Conservation (phyloP, 2,329 filamentous ascomycete genomes). For the Pyrenophora seminiperda region DNA sequence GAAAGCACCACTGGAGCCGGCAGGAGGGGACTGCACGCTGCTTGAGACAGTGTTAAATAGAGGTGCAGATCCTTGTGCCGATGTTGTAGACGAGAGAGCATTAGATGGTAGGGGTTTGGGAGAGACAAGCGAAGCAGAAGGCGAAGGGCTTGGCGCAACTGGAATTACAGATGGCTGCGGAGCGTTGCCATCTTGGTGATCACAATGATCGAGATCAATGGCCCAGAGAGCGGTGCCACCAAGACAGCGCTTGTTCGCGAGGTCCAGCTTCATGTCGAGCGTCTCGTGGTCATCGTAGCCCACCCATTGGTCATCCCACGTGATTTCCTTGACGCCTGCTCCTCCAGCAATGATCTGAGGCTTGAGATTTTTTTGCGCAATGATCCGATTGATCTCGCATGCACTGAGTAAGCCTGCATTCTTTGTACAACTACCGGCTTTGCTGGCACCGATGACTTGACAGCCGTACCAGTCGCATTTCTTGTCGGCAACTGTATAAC, state of each 20-base stretch:
- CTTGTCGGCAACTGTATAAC: constrained; percentile 32
- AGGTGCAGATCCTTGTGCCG: background rate
- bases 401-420: constrained; percentile 43
- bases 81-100: background rate
- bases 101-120: background rate
- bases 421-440: constrained; percentile 28
- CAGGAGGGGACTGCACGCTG: background rate
- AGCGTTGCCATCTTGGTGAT: background rate
- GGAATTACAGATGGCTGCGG: background rate
- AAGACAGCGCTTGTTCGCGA: constrained; percentile 32
- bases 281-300: constrained; percentile 49
- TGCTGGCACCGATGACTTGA: constrained; percentile 22
- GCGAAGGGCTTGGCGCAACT: background rate
- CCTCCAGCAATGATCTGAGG: constrained; percentile 31
- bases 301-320: constrained; percentile 49
- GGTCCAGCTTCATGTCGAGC: constrained; percentile 15
- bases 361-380: constrained; percentile 22
- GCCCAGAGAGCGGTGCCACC: constrained; percentile 34
- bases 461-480: constrained; percentile 30
- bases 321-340: constrained; percentile 44
- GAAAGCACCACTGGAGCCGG: background rate
- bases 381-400: constrained; percentile 46
- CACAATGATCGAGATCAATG: constrained; percentile 25
- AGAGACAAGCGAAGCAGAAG: background rate
- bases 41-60: background rate